Percentiles rank a stretch among this genome's conserved stretches.
phyloP scores from a whole-genome alignment of 768 basidiomycete species.

The Auricularia auricula-judae region DNA sequence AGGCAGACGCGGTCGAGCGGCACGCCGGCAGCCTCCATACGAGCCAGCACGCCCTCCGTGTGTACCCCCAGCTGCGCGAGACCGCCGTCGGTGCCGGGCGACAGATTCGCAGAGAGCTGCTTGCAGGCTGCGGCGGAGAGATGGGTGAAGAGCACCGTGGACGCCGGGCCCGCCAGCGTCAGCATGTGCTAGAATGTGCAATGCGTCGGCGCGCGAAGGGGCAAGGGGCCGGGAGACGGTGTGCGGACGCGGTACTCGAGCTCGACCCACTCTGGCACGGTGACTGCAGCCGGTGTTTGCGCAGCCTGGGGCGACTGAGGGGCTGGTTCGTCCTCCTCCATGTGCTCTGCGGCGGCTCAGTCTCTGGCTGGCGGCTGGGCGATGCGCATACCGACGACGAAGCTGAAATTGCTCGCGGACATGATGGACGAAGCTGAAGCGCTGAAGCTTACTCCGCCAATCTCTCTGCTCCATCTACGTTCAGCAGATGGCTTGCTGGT shows the following conservation, averaged over 20 bases:
- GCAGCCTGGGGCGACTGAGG: conserved; percentile 15
- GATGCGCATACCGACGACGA: neutral
- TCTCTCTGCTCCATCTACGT: too few species aligned
- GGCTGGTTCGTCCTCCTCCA: conserved; percentile 77
- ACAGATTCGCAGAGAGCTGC: conserved; percentile 28
- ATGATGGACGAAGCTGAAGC: neutral
- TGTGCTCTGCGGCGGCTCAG: conserved; percentile 50
- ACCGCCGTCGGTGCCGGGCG: conserved; percentile 10
- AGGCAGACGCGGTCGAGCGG: conserved; percentile 64
- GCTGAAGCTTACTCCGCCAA: neutral
- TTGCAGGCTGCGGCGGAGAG: conserved; percentile 66
- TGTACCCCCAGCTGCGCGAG: conserved; percentile 36
- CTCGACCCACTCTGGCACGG: conserved; percentile 80
- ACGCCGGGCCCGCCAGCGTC: conserved; percentile 50
- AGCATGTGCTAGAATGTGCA: conserved; percentile 63
- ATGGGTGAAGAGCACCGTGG: conserved; percentile 73
- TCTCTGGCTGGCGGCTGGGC: too few species aligned
- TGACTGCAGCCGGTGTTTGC: conserved; percentile 25
- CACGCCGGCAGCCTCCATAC: conserved; percentile 37
- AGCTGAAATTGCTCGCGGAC: neutral
- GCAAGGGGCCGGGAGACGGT: neutral
- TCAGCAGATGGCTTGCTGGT: too few species aligned
- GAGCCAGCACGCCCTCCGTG: conserved; percentile 40
- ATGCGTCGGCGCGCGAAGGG: conserved; percentile 4
- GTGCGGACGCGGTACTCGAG: conserved; percentile 74